Base-by-base conservation (phyloP, 257 asterid species). In the Gentiana dahurica region DNA sequence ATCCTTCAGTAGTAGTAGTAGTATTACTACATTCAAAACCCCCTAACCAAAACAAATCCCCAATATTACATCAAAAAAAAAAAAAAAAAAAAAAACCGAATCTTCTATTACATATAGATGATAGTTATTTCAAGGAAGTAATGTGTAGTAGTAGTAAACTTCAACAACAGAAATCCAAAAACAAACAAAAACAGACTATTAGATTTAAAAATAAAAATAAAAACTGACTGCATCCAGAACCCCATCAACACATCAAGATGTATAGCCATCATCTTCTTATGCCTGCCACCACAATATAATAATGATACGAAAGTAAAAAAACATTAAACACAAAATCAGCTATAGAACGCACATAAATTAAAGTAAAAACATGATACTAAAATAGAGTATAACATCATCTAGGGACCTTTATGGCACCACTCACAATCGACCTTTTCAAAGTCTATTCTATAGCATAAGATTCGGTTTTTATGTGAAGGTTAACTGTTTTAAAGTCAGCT, bases 221-320 rank as follows among this genome's bases (percentile, higher is more conserved):
- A 75, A 60, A 73, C 73, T 61, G 64, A 68, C 79, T 68, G 85
- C 84, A 60, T 73, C 76, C 84, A 79, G 72, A 64, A 24, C 24
- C 24, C 24, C 24, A 69, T 68, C 77, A 59, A 65, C 68, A 67
- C 72, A 49, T 68, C 60, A 57, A 55, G 65, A 69, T 72, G 62
- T 57, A 63, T 45, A 69, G 71, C 57, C 60, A 50, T 68, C 66
- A 55, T 24, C 24, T 24, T 62, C 57, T 71, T 68, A 87, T 13
- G 87, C 92, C 92, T 87, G 24, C 24, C 24, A 24, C 24, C 24
- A 0, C 24, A 24, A 24, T 24, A 24, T 24, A 24, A 24, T 24
- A 24, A 24, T 24, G 24, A 24, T 24, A 24, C 24, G 24, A 0
- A 24, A 24, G 24, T 24, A 24, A 24, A 24, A 24, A 24, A 24